phyloP scores from a whole-genome alignment of 805 yeast species.

The Candida golubevii region DNA sequence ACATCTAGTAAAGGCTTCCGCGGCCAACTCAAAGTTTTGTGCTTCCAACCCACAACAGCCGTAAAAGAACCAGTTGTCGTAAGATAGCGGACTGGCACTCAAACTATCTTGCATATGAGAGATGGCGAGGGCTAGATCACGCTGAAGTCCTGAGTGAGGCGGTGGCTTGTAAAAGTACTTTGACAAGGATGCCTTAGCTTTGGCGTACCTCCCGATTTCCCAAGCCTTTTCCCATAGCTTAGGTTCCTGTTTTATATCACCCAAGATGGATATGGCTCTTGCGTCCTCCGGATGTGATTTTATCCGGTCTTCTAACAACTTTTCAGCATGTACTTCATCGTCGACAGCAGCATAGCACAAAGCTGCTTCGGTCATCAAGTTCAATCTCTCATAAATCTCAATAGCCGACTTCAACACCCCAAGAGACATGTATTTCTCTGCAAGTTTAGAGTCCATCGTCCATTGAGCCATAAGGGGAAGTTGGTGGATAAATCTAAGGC shows the following conservation, averaged over 20 bases:
- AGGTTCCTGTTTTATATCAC: conserved; percentile 80
- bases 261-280: conserved; percentile 76
- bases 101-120: conserved; percentile 72
- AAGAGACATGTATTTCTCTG: conserved; percentile 79
- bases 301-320: conserved; percentile 52
- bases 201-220: conserved; percentile 76
- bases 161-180: conserved; percentile 69
- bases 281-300: conserved; percentile 66
- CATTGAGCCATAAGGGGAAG: conserved; percentile 79
- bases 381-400: conserved; percentile 78
- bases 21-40: conserved; percentile 66
- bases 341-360: conserved; percentile 87
- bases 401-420: conserved; percentile 85
- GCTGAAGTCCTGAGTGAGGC: conserved; percentile 42
- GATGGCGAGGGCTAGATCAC: conserved; percentile 52
- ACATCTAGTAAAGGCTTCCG: conserved; percentile 90
- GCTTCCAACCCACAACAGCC: conserved; percentile 86
- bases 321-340: conserved; percentile 61
- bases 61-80: conserved; percentile 85
- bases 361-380: conserved; percentile 78
- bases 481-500: conserved; percentile 68
- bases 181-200: conserved; percentile 82
- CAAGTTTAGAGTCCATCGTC: conserved; percentile 76
- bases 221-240: conserved; percentile 78
- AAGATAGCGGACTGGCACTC: conserved; percentile 64